Conservation (phyloP, 2,329 filamentous ascomycete genomes). For the Triangularia setosa region DNA sequence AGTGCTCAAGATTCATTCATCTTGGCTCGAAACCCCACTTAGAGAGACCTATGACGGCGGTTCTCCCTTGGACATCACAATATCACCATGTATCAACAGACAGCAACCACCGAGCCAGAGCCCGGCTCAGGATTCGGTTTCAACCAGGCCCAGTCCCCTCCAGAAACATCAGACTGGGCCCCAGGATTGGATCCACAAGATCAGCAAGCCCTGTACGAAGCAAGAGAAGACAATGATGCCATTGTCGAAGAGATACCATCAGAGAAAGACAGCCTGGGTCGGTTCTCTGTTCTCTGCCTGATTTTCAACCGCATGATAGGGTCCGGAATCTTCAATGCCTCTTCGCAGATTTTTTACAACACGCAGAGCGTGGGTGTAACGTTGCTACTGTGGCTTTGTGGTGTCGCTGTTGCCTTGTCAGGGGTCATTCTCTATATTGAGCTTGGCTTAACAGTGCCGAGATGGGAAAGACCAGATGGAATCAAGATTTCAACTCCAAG, state of each 20-base stretch:
- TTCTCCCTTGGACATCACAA: background rate
- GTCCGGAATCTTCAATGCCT: slow-evolving; percentile 19
- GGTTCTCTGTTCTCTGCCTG: slow-evolving; percentile 15
- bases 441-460: slow-evolving; percentile 17
- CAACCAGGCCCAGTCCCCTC: background rate
- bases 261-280: slow-evolving; percentile 11
- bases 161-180: slow-evolving; percentile 5
- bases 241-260: slow-evolving; percentile 20
- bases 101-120: background rate
- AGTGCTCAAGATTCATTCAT: background rate
- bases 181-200: slow-evolving; percentile 14
- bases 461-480: slow-evolving; percentile 10
- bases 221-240: slow-evolving; percentile 7
- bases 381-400: slow-evolving; percentile 17
- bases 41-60: background rate
- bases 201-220: slow-evolving; percentile 11
- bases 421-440: slow-evolving; percentile 18
- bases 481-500: slow-evolving; percentile 16
- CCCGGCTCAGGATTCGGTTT: background rate
- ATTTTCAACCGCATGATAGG: slow-evolving; percentile 19
- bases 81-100: slow-evolving; percentile 7
- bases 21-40: background rate
- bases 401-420: slow-evolving; percentile 10
- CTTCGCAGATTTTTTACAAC: slow-evolving; percentile 17
- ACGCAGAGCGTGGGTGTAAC: slow-evolving; percentile 19